These are phyloP conservation scores for Leccinum griseonigrum DNA, from an alignment of 1,284 basidiomycete genomes.

Conservation along the genomic window DNA sequence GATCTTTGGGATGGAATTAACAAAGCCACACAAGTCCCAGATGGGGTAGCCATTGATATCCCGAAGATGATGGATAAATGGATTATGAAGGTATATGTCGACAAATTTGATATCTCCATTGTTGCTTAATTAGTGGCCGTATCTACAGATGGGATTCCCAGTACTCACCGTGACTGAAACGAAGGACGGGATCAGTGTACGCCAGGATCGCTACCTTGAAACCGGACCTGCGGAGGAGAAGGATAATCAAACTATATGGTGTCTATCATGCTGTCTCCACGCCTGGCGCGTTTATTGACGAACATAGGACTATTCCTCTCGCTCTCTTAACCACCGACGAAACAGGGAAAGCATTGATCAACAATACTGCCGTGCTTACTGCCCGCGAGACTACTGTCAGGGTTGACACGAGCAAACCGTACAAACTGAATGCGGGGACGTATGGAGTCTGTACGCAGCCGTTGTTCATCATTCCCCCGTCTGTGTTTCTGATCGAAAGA, in stretches of 20 bases:
- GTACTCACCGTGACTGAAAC: constrained; percentile 86
- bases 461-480: not conserved
- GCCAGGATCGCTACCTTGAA: constrained; percentile 93
- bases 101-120: not conserved
- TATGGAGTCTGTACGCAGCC: constrained; percentile 78
- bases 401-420: constrained; percentile 68
- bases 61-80: constrained; percentile 88
- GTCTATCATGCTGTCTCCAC: constrained; percentile 13
- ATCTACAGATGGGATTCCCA: constrained; percentile 74
- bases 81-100: constrained; percentile 70
- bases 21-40: constrained; percentile 58
- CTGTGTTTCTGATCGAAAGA: not conserved
- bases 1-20: constrained; percentile 92
- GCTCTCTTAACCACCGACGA: constrained; percentile 65
- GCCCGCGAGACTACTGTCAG: constrained; percentile 69
- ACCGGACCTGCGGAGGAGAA: constrained; percentile 76
- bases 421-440: constrained; percentile 90
- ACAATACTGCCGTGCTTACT: constrained; percentile 67
- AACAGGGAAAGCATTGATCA: constrained; percentile 57
- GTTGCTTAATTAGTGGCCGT: not conserved
- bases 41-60: constrained; percentile 53
- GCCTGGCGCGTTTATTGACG: not conserved
- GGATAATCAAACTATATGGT: constrained; percentile 93
- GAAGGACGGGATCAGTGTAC: constrained; percentile 65
- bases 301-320: constrained; percentile 74